Percentiles rank a stretch among this genome's conserved stretches.
Evolutionary conservation across 441 rosid species (phyloP).

Genomic region (Jatropha podagrica): DNA sequence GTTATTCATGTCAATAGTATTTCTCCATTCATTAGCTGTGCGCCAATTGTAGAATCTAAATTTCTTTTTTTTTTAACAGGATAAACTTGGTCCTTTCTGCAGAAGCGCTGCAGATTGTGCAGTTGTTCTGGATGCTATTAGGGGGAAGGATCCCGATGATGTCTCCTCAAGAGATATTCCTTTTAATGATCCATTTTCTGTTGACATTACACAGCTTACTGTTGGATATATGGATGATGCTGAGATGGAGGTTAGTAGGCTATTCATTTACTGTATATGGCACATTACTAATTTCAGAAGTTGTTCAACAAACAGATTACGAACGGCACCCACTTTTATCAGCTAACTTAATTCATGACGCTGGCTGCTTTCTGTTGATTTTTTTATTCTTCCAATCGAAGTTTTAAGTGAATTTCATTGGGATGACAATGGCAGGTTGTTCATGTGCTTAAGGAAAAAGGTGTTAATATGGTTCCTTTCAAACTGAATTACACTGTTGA

Average conservation of each 20-base stretch:
- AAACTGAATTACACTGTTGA: conserved; percentile 68
- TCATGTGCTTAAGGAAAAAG: conserved; percentile 66
- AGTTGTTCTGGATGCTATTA: conserved; percentile 58
- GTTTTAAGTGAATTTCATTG: conserved; percentile 9
- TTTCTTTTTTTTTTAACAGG: conserved; percentile 43
- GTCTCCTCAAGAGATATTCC: conserved; percentile 72
- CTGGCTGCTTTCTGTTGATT: background rate
- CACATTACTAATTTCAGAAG: background rate
- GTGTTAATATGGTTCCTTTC: conserved; percentile 81
- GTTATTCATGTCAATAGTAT: background rate
- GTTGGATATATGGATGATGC: conserved; percentile 90
- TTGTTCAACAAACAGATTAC: background rate
- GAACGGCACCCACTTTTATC: background rate
- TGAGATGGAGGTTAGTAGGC: conserved; percentile 70
- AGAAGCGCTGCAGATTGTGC: conserved; percentile 75
- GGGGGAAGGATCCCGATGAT: conserved; percentile 84
- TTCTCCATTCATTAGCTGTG: background rate
- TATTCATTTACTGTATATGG: background rate
- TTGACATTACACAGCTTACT: conserved; percentile 69
- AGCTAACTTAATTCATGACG: background rate
- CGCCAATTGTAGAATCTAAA: background rate
- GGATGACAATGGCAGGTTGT: conserved; percentile 55
- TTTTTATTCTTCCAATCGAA: background rate
- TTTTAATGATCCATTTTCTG: conserved; percentile 65
- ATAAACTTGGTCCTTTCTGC: conserved; percentile 92